Conservation (phyloP, 352 stramenopile genomes). For the Hyaloperonospora brassicae region DNA sequence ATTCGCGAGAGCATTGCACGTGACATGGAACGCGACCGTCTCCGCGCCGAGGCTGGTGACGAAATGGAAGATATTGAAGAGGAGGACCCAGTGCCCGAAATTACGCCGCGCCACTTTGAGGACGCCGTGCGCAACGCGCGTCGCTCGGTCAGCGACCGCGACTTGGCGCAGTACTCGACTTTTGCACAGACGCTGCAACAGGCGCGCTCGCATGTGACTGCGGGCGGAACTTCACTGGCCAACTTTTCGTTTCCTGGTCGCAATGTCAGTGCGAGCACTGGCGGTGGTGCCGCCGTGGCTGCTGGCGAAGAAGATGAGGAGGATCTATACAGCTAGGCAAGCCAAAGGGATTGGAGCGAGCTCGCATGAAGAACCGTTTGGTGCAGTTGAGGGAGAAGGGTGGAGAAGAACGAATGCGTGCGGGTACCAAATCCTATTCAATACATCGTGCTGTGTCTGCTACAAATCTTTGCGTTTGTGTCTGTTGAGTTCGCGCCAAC, state of each 20-base stretch:
- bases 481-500: too few relatives aligned
- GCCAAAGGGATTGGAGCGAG: slow-evolving; percentile 7
- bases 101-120: slow-evolving; percentile 95
- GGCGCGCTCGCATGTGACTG: slow-evolving; percentile 90
- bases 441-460: too few relatives aligned
- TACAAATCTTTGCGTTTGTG: too few relatives aligned
- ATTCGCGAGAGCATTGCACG: slow-evolving; percentile 99
- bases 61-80: slow-evolving; percentile 89
- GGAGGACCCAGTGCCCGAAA: slow-evolving; percentile 95
- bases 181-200: slow-evolving; percentile 92
- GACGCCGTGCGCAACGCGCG: slow-evolving; percentile 94
- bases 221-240: slow-evolving; percentile 87
- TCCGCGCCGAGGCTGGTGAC: slow-evolving; percentile 87
- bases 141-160: slow-evolving; percentile 95
- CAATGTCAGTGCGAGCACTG: slow-evolving; percentile 38
- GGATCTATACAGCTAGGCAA: slow-evolving; percentile 94
- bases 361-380: neutral
- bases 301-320: slow-evolving; percentile 93
- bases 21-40: slow-evolving; percentile 95
- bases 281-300: slow-evolving; percentile 42
- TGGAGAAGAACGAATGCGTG: neutral
- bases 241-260: slow-evolving; percentile 94
- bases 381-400: neutral
- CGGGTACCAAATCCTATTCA: too few relatives aligned
- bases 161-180: slow-evolving; percentile 90